Conservation (phyloP, 2,329 filamentous ascomycete genomes). For the Calonectria crousiana region DNA sequence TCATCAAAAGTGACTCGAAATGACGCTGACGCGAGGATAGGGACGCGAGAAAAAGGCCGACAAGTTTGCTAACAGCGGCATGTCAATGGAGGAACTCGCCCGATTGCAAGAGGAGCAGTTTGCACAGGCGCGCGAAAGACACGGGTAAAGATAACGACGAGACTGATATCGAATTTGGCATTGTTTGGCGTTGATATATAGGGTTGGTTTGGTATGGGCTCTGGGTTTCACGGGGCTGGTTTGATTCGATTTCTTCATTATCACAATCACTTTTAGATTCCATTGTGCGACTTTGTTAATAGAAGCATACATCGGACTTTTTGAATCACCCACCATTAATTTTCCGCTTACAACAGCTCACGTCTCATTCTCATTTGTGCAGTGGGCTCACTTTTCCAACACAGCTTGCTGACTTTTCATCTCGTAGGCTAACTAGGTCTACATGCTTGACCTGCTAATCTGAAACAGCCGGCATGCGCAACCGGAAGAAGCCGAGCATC, state of each 20-base stretch:
- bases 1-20: constrained; percentile 34
- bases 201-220: constrained; percentile 28
- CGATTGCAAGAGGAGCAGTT: constrained; percentile 93
- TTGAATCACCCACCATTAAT: not conserved
- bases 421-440: not conserved
- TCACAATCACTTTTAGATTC: constrained; percentile 42
- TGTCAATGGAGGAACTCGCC: constrained; percentile 91
- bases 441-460: not conserved
- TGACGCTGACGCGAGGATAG: constrained; percentile 69
- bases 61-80: constrained; percentile 94
- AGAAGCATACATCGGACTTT: not conserved
- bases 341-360: not conserved
- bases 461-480: not conserved
- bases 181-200: constrained; percentile 51
- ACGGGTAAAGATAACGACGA: constrained; percentile 40
- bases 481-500: not conserved
- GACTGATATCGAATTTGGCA: constrained; percentile 45
- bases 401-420: not conserved
- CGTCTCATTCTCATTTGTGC: not conserved
- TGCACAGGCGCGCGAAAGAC: constrained; percentile 71
- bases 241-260: constrained; percentile 27
- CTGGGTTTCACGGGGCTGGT: constrained; percentile 30
- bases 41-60: constrained; percentile 96
- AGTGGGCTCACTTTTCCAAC: not conserved
- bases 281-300: not conserved